Conservation (phyloP, 1,284 basidiomycete genomes). For the Ustilago curta region DNA sequence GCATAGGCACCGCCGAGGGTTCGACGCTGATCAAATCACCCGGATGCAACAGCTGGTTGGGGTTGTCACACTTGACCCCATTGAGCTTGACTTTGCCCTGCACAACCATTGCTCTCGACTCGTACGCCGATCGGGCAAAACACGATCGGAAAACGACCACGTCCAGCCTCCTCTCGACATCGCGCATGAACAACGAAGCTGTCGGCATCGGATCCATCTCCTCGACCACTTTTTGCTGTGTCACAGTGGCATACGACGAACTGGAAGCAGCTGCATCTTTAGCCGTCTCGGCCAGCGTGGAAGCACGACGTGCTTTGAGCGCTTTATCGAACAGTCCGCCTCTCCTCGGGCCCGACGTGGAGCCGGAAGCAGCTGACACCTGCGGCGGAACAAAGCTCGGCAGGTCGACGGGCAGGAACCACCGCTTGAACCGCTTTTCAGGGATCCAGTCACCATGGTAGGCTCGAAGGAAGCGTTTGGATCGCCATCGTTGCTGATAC, state of each 20-base stretch:
- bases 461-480: conserved; percentile 88
- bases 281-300: neutral
- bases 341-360: conserved; percentile 27
- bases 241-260: conserved; percentile 23
- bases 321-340: conserved; percentile 44
- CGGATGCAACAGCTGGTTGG: conserved; percentile 90
- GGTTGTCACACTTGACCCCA: conserved; percentile 82
- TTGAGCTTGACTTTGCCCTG: conserved; percentile 91
- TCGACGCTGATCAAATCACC: conserved; percentile 94
- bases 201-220: conserved; percentile 60
- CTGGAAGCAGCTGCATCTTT: conserved; percentile 4
- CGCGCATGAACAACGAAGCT: conserved; percentile 62
- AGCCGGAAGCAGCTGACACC: conserved; percentile 57
- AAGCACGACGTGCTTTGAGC: conserved; percentile 38
- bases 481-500: conserved; percentile 91
- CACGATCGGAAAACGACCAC: conserved; percentile 91
- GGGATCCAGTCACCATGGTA: conserved; percentile 97
- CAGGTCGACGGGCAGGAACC: conserved; percentile 88
- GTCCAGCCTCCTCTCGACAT: conserved; percentile 91
- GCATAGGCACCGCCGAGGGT: conserved; percentile 82
- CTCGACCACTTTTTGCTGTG: conserved; percentile 36
- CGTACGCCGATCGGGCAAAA: conserved; percentile 89
- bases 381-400: conserved; percentile 77
- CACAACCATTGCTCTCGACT: conserved; percentile 85
- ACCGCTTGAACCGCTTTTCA: conserved; percentile 92